These are phyloP conservation scores for Trichoderma sp. DNA, from an alignment of 2,329 filamentous ascomycete genomes.

Conservation along the genomic window DNA sequence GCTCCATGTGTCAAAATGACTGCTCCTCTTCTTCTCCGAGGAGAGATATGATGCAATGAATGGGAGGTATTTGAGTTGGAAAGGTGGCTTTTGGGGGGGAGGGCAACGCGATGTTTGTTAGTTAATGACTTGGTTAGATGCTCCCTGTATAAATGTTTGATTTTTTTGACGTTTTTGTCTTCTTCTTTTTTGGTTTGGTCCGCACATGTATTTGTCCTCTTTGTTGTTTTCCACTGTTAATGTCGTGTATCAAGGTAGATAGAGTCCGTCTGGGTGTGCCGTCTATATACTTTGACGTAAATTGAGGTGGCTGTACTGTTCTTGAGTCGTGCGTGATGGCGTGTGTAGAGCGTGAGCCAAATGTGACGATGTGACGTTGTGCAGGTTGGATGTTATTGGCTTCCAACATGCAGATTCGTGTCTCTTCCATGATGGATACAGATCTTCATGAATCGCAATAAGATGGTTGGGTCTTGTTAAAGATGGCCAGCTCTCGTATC, in stretches of 20 bases:
- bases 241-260: slow-evolving; percentile 9
- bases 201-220: neutral
- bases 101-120: slow-evolving; percentile 21
- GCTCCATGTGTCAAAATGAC: slow-evolving; percentile 9
- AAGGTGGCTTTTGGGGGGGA: slow-evolving; percentile 9
- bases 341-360: too few relatives aligned
- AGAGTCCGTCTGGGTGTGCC: neutral
- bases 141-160: slow-evolving; percentile 22
- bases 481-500: neutral
- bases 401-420: neutral
- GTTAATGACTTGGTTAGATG: slow-evolving; percentile 23
- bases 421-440: neutral
- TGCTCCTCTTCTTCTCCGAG: neutral
- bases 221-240: neutral
- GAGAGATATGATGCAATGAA: neutral
- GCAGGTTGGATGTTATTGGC: neutral
- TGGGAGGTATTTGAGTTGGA: slow-evolving; percentile 7
- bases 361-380: neutral
- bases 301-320: neutral
- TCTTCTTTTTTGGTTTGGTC: neutral
- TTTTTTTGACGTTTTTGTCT: neutral
- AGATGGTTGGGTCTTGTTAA: neutral
- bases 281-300: slow-evolving; percentile 1
- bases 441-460: neutral
- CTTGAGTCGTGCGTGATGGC: too few relatives aligned